Evolutionary conservation across 2,329 filamentous ascomycete species (phyloP), one percentile per base, ranked within the genome.

Genomic region (Hyphodiscus sp.): DNA sequence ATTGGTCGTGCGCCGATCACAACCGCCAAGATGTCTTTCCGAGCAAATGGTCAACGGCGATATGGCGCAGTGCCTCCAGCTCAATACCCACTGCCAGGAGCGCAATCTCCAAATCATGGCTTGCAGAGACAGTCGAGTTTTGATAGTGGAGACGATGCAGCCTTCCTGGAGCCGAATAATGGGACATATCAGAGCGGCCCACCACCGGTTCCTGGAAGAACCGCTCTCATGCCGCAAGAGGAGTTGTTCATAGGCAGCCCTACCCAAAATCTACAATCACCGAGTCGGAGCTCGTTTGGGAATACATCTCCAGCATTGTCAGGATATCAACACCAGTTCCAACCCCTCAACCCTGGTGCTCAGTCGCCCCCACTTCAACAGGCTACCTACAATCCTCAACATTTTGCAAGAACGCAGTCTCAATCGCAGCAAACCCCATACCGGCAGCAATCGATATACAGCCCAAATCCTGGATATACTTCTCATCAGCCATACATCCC

Each of bases 71-170:
- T 86, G 48, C 82, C 83, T 57, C 83, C 82, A 16, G 81, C 82
- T 29, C 82, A 84, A 66, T 86, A 86, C 59, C 71, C 75, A 47
- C 63, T 70, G 50, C 59, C 66, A 43, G 68, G 70, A 57, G 69
- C 73, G 44, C 69, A 72, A 55, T 65, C 69, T 48, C 54, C 65
- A 41, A 70, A 73, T 59, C 69, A 73, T 19, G 58, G 61, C 41
- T 38, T 69, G 30, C 65, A 63, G 44, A 77, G 87, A 60, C 79
- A 82, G 59, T 79, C 81, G 47, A 92, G 86, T 73, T 91, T 89
- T 73, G 85, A 90, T 68, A 82, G 78, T 61, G 87, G 86, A 59
- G 89, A 94, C 68, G 87, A 92, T 68, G 74, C 76, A 47, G 71
- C 74, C 47, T 81, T 83, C 61, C 76, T 80, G 61, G 64, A 68